Evolutionary conservation across 345 rosid species (phyloP).

Genomic region (Eucalyptus pauciflora): DNA sequence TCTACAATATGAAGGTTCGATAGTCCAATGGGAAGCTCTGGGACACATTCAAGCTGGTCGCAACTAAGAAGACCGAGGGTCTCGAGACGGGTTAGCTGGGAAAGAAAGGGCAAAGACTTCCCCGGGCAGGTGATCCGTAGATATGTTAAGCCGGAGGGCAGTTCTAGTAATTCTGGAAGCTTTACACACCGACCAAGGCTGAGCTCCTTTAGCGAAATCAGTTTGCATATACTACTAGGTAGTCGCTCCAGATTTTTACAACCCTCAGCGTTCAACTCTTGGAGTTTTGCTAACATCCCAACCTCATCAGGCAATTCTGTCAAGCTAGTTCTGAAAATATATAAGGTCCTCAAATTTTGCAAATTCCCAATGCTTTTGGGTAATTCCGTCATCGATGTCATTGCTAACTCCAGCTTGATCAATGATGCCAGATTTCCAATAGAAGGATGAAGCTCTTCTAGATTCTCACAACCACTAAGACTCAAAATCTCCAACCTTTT

Average conservation of each 20-base stretch:
- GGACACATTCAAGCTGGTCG: neutral
- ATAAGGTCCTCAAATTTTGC: fast-evolving
- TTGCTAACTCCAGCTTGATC: fast-evolving
- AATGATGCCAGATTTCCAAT: too few species aligned
- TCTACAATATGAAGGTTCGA: too few species aligned
- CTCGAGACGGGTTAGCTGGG: neutral
- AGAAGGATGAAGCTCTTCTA: too few species aligned
- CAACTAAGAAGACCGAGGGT: fast-evolving
- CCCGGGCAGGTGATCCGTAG: fast-evolving
- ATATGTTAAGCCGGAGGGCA: neutral
- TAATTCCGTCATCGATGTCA: too few species aligned
- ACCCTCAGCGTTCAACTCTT: fast-evolving
- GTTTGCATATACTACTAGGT: neutral
- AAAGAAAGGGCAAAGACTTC: neutral
- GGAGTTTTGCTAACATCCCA: too few species aligned
- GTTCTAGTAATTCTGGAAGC: neutral
- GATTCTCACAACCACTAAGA: too few species aligned
- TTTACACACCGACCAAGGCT: too few species aligned
- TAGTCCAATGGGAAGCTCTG: neutral
- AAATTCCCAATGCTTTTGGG: too few species aligned
- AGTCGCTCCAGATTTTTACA: neutral
- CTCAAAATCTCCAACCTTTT: too few species aligned
- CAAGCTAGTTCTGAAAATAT: fast-evolving
- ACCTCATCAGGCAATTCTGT: too few species aligned
- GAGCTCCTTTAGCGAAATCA: neutral